Evolutionary conservation across 129 eudicot genomes (phyloP).

Genomic region (Pittosporum tobira): DNA sequence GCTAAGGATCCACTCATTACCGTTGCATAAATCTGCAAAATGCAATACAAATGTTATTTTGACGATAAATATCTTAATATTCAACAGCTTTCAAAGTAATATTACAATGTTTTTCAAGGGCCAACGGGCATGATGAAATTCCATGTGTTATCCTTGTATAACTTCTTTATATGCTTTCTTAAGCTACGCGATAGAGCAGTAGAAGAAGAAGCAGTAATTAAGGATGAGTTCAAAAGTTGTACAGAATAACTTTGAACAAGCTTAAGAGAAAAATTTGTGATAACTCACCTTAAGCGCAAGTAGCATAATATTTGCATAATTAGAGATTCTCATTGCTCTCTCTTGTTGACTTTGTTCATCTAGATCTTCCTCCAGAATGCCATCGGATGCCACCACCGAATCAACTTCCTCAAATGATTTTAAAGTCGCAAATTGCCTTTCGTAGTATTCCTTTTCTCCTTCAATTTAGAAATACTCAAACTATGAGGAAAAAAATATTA

Average conservation of each 20-base stretch:
- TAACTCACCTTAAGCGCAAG: constrained; percentile 64
- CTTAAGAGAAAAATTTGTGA: constrained; percentile 3
- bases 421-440: constrained; percentile 61
- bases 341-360: constrained; percentile 66
- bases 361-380: constrained; percentile 40
- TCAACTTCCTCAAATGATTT: constrained; percentile 79
- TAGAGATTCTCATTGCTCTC: constrained; percentile 81
- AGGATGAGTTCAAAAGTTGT: background rate
- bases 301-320: constrained; percentile 65
- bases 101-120: background rate
- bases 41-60: constrained; percentile 1
- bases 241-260: background rate
- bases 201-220: background rate
- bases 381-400: constrained; percentile 35
- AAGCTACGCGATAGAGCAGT: background rate
- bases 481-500: background rate
- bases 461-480: background rate
- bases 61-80: background rate
- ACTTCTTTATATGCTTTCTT: background rate
- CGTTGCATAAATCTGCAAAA: constrained; percentile 65
- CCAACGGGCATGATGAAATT: background rate
- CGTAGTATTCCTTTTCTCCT: constrained; percentile 88
- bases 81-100: background rate
- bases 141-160: background rate
- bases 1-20: constrained; percentile 80